Evolutionary conservation across 331 rosid species (phyloP).

Genomic region (Malus hybrid): DNA sequence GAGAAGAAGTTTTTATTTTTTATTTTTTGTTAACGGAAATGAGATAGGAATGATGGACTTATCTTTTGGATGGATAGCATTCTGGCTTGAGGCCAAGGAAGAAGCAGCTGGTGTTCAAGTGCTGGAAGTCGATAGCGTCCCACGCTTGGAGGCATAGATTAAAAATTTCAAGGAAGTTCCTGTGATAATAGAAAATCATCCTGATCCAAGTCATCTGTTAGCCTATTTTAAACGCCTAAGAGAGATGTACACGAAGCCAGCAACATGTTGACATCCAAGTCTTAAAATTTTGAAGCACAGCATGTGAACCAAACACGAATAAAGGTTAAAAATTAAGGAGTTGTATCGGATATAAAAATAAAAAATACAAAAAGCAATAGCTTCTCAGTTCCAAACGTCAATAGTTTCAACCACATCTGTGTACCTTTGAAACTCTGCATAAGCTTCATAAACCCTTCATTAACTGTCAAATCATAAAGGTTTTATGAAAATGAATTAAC

Average conservation of each 20-base stretch:
- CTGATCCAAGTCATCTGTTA: conserved; percentile 1
- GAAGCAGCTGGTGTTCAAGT: conserved; percentile 23
- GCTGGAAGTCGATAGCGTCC: conserved; percentile 6
- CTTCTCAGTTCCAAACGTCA: not conserved
- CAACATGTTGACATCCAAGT: not conserved
- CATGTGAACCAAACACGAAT: not conserved
- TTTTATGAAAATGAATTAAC: conserved; percentile 1
- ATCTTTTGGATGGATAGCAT: conserved; percentile 15
- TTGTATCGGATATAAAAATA: not conserved
- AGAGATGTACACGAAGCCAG: not conserved
- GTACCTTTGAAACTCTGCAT: not conserved
- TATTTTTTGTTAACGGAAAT: not conserved
- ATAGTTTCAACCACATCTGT: not conserved
- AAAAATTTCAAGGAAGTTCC: conserved; percentile 15
- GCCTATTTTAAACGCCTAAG: conserved; percentile 12
- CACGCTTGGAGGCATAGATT: conserved; percentile 11
- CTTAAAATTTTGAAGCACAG: not conserved
- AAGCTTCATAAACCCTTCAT: conserved; percentile 9
- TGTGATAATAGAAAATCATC: conserved; percentile 10
- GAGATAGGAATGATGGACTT: conserved; percentile 19
- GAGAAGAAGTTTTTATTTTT: not conserved
- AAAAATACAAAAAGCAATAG: not conserved
- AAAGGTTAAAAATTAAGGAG: not conserved
- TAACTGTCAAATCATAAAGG: not conserved
- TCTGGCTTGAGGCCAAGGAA: conserved; percentile 8